Base-by-base conservation (phyloP, 2,329 filamentous ascomycete species). In the Botrytis fabae region DNA sequence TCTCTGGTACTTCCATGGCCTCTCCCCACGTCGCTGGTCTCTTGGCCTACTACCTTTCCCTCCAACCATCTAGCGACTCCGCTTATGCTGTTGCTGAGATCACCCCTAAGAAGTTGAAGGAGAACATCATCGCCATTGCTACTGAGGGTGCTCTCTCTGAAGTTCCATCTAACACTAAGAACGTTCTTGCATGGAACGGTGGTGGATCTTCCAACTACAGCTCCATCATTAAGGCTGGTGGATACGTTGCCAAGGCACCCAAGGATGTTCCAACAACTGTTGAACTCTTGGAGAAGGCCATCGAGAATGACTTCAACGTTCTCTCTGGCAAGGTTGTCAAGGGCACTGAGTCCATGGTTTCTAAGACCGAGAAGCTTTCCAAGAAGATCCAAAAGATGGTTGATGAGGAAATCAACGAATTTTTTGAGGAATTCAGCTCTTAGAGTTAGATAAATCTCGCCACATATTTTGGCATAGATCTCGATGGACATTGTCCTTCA, bases 1-100 rank as follows among this genome's bases (percentile, higher is more conserved):
- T 99, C 86, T 98, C 95, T 60, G 96, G 96, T 83, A 99, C 96
- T 78, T 99, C 96, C 72, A 99, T 99, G 96, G 96, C 96, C 76
- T 98, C 96, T 76, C 96, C 96, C 79, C 96, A 99, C 85, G 92
- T 99, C 82, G 92, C 91, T 82, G 96, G 96, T 89, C 94, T 99
- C 76, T 87, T 98, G 80, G 96, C 96, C 85, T 99, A 99, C 89
- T 93, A 97, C 85, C 91, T 99, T 75, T 99, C 96, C 77, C 94
- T 99, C 73, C 95, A 98, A 86, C 96, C 96, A 66, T 86, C 92
- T 77, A 88, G 89, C 80, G 93, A 97, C 85, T 99, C 97, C 60
- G 94, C 93, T 81, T 99, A 94, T 82, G 92, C 95, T 76, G 91
- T 98, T 80, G 93, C 92, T 74, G 87, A 92, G 77, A 94, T 99